Evolutionary conservation across 2,329 filamentous ascomycete genomes (phyloP), one percentile per base, ranked within the genome.

Genomic region (Nemania sp.): DNA sequence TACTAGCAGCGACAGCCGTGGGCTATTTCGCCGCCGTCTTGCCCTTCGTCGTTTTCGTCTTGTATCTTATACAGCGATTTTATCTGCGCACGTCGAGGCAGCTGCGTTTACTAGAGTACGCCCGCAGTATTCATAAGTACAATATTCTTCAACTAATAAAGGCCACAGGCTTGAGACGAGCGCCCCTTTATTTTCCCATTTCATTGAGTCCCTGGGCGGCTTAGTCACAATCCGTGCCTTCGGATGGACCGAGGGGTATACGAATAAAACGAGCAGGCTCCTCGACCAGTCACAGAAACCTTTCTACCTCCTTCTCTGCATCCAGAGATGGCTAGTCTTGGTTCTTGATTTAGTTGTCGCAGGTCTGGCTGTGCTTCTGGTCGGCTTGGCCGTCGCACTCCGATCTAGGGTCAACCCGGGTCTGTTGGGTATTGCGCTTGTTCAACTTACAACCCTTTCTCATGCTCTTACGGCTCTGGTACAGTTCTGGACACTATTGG

Each of bases 401-500:
- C 48, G 54, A 20, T 32, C 51, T 4, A 42, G 35, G 11, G 46
- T 63, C n/a, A 62, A 52, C 32, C 34, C 37, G 15, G 60, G 60
- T 20, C 20, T 47, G 18, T 34, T 61, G 5, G 70, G 68, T 21
- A 60, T 68, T 11, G 60, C 67, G 6, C 62, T 71, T 2, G 55
- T 68, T 34, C 68, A 64, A 34, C 55, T 72, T 42, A 63, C 64
- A 15, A 64, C 37, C 1, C 57, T 72, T 10, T 60, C 62, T 3
- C 53, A 57, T 20, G 63, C 62, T 6, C 58, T 72, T 2, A 66
- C 64, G 15, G 18, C 49, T 18, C 48, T 69, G 20, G 65, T 72
- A 18, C 57, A 65, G 18, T 64, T 53, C n/a, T 71, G 65, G 59
- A 71, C 69, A 10, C 57, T 59, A 21, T 47, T 71, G 5, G 69